Evolutionary conservation across 768 basidiomycete species (phyloP), one percentile per base, ranked within the genome.

Genomic region (Lepiota brunneoincarnata): DNA sequence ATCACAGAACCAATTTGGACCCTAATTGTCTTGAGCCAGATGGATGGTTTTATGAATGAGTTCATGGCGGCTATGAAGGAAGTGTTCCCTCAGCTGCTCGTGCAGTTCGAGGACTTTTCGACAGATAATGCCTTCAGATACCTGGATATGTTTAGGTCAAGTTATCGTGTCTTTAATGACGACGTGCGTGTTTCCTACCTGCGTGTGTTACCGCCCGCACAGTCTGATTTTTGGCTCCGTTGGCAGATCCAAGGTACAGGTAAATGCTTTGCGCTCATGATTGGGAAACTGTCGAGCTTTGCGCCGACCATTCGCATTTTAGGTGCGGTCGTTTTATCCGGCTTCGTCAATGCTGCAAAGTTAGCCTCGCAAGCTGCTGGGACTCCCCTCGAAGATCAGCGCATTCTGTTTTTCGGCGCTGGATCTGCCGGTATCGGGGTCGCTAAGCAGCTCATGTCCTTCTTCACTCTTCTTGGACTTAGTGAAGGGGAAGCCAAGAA

Each of bases 341-440:
- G 89, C 4, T 87, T 89, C 69, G 70, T 88, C 56, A 87, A 87
- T 55, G 87, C 89, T 18, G 87, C 86, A 0, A 78, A 77, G 51
- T 72, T 87, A 34, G 74, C 84, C 11, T 79, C 80, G 42, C 72
- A 71, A 72, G 67, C 80, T 64, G 66, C 81, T 75, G 67, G 77
- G 68, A 75, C 52, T 44, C 74, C 87, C 10, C 72, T 91, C 43
- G 69, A 75, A 23, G 87, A 90, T 44, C 93, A 95, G 61, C 81
- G 82, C 41, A 88, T 95, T 61, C 75, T 95, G 47, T 94, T 96
- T 78, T 85, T 90, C 47, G 93, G 93, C n/a, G 91, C 93, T 1
- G 93, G 93, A 0, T 88, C 86, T 10, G 88, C 90, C 6, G 93
- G 92, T 41, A 87, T 94, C 48, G 93, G 93, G 51, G 93, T 96